Evolutionary conservation across 2,329 filamentous ascomycete genomes (phyloP).

Genomic region (Fusarium palustre): DNA sequence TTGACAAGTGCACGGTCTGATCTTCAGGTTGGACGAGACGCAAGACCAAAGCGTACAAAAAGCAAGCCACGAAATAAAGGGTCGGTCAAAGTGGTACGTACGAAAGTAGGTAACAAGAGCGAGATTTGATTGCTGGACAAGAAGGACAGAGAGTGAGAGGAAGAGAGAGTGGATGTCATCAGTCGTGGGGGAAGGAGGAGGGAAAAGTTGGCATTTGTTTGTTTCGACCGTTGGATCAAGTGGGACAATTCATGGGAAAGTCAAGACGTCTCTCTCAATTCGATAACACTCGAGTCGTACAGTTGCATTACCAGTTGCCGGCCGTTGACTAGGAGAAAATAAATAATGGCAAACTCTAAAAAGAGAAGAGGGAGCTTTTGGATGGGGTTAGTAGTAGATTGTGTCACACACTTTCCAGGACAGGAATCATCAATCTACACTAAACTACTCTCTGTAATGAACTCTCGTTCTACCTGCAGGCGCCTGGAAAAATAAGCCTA

Average conservation of each 20-base stretch:
- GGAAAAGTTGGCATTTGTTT: conserved; percentile 32
- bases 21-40: conserved; percentile 25
- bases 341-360: conserved; percentile 30
- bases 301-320: background rate
- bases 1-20: conserved; percentile 22
- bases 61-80: conserved; percentile 27
- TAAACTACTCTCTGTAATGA: conserved; percentile 15
- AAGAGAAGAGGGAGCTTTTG: background rate
- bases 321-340: conserved; percentile 31
- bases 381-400: background rate
- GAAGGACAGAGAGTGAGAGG: background rate
- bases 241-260: conserved; percentile 23
- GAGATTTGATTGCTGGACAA: background rate
- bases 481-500: conserved; percentile 11
- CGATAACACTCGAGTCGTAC: conserved; percentile 1
- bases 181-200: conserved; percentile 15
- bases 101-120: background rate
- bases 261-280: conserved; percentile 8
- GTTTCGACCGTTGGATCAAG: conserved; percentile 15
- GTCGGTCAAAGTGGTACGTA: conserved; percentile 16
- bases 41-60: conserved; percentile 32
- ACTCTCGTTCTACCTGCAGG: background rate
- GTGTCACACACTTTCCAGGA: conserved; percentile 7
- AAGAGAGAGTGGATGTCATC: conserved; percentile 4
- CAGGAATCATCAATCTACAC: conserved; percentile 5